Base-by-base conservation (phyloP, 306 rosid genomes). In the Luffa acutangula region DNA sequence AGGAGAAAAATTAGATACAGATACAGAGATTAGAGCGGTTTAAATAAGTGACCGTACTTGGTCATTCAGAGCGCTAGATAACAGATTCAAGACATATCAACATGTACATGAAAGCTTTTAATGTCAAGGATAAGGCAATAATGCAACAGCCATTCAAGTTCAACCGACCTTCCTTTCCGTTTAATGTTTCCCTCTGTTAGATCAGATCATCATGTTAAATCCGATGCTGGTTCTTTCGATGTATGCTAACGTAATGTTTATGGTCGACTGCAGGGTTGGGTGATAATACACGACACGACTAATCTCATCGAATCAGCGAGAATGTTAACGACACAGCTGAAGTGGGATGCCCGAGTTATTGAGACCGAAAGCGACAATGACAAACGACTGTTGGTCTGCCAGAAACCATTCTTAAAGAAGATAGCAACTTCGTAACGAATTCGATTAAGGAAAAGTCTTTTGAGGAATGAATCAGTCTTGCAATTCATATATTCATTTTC, bases 321-420 rank as follows among this genome's bases (percentile, higher is more conserved):
- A 89, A 79, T 87, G 80, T 84, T 89, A 76, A 77, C 91, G 10
- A 77, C 91, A 15, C 87, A 83, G 86, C 83, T 92, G 81, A 91
- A 87, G 82, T 92, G 97, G 97, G 98, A 94, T 76, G 98, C 98
- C 0, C 88, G 97, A 36, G 92, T 94, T 56, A 74, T 91, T 58
- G 97, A 94, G 77, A 82, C 89, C 25, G 97, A 89, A 48, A 90
- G 97, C 34, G 90, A 87, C 83, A 91, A 91, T 3, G 92, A 92
- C 60, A 92, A 92, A 81, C 85, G 86, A 84, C 91, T 94, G 71
- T 89, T 94, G 70, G 78, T 94, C 79, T 91, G 97, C 87, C 98
- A 91, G 85, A 94, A 94, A 88, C 91, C 98, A 80, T 88, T 94
- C 88, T 89, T 90, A 17, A 94, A 92, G 86, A 92, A 79, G 83